Conservation (phyloP, 768 basidiomycete genomes). For the Phaeotremella skinneri region DNA sequence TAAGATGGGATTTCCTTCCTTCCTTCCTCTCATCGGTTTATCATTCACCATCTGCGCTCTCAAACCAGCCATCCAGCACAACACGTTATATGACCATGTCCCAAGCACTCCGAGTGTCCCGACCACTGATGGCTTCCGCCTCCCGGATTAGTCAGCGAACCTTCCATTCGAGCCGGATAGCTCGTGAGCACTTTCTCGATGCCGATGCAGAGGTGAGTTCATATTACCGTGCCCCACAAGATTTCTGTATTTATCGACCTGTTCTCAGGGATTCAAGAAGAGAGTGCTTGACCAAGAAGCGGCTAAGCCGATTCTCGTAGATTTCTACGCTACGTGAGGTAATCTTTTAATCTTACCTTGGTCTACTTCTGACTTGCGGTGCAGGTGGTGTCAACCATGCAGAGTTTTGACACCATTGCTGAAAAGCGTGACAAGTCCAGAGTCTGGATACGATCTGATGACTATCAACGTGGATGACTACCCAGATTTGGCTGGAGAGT, state of each 20-base stretch:
- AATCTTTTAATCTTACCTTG: not conserved
- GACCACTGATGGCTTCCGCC: slow-evolving; percentile 13
- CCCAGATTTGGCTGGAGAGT: slow-evolving; percentile 41
- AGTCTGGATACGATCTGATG: slow-evolving; percentile 29
- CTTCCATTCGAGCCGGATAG: slow-evolving; percentile 23
- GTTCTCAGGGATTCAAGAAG: slow-evolving; percentile 30
- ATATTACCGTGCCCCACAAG: slow-evolving; percentile 12
- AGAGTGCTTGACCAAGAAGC: slow-evolving; percentile 28
- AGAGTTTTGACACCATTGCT: slow-evolving; percentile 44
- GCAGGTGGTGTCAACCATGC: slow-evolving; percentile 45
- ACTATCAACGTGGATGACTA: slow-evolving; percentile 42
- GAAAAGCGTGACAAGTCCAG: slow-evolving; percentile 33
- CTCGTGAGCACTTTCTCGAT: slow-evolving; percentile 32
- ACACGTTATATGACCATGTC: not conserved
- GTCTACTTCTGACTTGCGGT: not conserved
- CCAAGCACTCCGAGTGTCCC: slow-evolving; percentile 3
- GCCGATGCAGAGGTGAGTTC: slow-evolving; percentile 30
- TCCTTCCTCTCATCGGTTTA: not conserved
- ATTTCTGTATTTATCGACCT: not conserved
- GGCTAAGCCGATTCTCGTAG: slow-evolving; percentile 42
- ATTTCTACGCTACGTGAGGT: slow-evolving; percentile 45
- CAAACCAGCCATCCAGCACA: too few relatives aligned
- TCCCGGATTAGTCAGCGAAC: slow-evolving; percentile 7
- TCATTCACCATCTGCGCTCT: not conserved
- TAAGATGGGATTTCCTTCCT: not conserved